Evolutionary conservation across 2,329 filamentous ascomycete species (phyloP).

Genomic region (Westerdykella ornata): DNA sequence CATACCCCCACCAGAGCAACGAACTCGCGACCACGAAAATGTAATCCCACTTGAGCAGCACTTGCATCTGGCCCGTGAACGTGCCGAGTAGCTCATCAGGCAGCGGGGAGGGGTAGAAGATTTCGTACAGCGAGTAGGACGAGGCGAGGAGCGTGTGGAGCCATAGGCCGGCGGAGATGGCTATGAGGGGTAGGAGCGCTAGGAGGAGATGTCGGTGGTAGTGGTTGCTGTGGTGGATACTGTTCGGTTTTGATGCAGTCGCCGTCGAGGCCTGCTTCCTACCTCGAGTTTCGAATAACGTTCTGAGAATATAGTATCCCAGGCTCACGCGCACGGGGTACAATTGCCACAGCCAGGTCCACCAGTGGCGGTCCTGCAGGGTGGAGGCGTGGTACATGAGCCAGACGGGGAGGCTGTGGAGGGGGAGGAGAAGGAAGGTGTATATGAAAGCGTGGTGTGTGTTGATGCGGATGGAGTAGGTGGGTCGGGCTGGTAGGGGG

Average conservation of each 20-base stretch:
- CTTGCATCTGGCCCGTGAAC: constrained; percentile 6
- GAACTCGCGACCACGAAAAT: constrained; percentile 2
- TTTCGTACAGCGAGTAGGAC: constrained; percentile 5
- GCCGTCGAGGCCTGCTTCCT: neutral
- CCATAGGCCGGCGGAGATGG: constrained; percentile 4
- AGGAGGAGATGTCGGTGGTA: constrained; percentile 5
- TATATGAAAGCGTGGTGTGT: constrained; percentile 5
- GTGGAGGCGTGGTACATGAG: constrained; percentile 6
- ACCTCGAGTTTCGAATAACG: neutral
- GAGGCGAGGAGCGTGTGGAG: constrained; percentile 4
- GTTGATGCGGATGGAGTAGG: constrained; percentile 1
- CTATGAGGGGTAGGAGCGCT: constrained; percentile 6
- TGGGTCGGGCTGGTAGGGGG: neutral
- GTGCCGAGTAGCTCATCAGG: neutral
- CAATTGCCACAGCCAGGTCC: constrained; percentile 14
- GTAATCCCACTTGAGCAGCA: constrained; percentile 9
- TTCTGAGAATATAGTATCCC: constrained; percentile 4
- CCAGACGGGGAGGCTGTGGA: constrained; percentile 4
- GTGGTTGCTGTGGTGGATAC: neutral
- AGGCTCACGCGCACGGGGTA: constrained; percentile 8
- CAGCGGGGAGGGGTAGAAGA: constrained; percentile 7
- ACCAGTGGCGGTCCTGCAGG: constrained; percentile 8
- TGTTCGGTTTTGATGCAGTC: neutral
- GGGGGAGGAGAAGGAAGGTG: constrained; percentile 1
- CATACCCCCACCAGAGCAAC: constrained; percentile 1